Base-by-base conservation (phyloP, 129 eudicot species). In the Heracleum sosnowskyi region DNA sequence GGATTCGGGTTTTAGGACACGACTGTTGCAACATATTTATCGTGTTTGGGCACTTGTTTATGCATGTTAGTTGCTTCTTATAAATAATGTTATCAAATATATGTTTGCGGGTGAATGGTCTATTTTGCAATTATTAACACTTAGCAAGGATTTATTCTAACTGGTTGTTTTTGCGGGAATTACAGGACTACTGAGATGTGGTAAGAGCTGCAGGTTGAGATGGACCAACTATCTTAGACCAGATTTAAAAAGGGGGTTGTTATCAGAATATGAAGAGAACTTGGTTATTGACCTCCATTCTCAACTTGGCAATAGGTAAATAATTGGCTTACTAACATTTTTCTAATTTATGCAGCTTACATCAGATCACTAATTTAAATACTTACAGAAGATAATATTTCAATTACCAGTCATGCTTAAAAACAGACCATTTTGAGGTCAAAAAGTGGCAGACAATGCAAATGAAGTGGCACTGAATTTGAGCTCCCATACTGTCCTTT, bases 181-280 rank as follows among this genome's bases (percentile, higher is more conserved):
- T 87, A 79, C 93, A 90, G 97, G 97, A 42, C 84, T 92, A 18
- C 57, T 86, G 84, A 90, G 97, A 74, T 92, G 97, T 76, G 97
- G 97, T 18, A 92, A 92, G 75, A 92, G 97, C 79, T 92, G 97
- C 74, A 85, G 97, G 63, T 35, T 92, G 74, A 88, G 97, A 85
- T 92, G 97, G 97, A 92, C 97, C 18, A 92, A 93, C 31, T 91
- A 93, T 79, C 86, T 93, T 15, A 85, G 96, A 76, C 96, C 96
- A 33, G 96, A 90, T 77, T 85, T 90, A n/a, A 90, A 90, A 78
- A 81, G 92, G 46, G 97, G 97, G 18, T 86, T 90, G 46, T 81
- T 92, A 79, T 90, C 96, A 11, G 96, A 88, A 79, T 69, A 78
- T 80, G 97, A 92, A 79, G 97, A 92, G 82, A 90, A 88, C 78